Base-by-base conservation (phyloP, 176 grass and related monocot species). In the Triticum urartu region DNA sequence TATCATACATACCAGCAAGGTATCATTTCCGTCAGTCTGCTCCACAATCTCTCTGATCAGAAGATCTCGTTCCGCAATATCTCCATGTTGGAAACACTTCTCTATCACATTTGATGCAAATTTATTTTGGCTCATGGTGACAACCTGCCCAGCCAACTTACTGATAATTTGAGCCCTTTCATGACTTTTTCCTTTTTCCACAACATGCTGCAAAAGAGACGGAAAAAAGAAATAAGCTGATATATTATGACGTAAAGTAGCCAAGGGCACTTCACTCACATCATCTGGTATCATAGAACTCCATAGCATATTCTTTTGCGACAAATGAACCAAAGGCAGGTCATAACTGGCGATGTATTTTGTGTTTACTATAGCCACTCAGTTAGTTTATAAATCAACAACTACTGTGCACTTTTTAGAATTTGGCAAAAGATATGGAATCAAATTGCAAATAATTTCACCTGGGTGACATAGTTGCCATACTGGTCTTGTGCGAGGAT, bases 391-490 rank as follows among this genome's bases (percentile, higher is more conserved):
- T 52, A 30, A 43, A 82, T 28, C 71, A 83, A 83, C 12, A 76
- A 59, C 47, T 63, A 69, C 13, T 5, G 2, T 21, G 58, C 45
- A 69, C 22, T 83, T 59, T 22, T 22, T 48, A 40, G 4, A 42
- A 77, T 56, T 64, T 12, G 11, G 70, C 17, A 82, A n/a, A 5
- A 71, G 67, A 24, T 11, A 88, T 77, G 12, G 40, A 36, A 82
- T 71, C 13, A 54, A 47, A 22, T 22, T 33, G 45, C 70, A 64
- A 68, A 79, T 2, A 75, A 77, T 25, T 45, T 87, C 50, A 94
- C 97, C 97, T 99, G 97, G 36, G 92, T 99, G 79, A 99, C 97
- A 87, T 99, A 99, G 86, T 99, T 99, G n/a, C 97, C 97, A 72
- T 97, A 99, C 90, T 99, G 97, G 72, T 99, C 97, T 85, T 99